These are phyloP conservation scores for Paratinospora sagittata DNA, from an alignment of 164 flowering plant species.

Conservation along the genomic window DNA sequence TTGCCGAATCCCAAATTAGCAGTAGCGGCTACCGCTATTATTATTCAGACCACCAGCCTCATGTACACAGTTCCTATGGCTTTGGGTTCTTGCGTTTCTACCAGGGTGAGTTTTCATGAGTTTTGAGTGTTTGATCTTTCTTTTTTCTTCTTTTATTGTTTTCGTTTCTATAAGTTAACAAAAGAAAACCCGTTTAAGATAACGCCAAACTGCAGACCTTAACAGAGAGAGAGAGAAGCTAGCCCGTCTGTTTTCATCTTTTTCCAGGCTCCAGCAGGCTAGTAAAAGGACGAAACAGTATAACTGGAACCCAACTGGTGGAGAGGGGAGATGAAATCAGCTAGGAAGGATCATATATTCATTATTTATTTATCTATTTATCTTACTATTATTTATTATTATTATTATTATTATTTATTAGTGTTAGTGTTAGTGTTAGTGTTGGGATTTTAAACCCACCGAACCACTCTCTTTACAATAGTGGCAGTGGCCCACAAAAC, in stretches of 20 bases:
- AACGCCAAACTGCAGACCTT: neutral
- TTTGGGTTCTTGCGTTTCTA: constrained; percentile 85
- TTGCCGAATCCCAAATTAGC: constrained; percentile 66
- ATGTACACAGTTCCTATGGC: constrained; percentile 99
- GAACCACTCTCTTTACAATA: neutral
- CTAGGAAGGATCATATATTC: too few species aligned
- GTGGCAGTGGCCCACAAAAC: neutral
- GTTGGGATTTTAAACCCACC: neutral
- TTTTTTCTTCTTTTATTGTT: too few species aligned
- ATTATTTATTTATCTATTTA: neutral
- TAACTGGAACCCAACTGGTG: neutral
- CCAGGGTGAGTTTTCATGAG: constrained; percentile 58
- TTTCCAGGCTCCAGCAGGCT: neutral
- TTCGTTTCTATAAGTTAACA: too few species aligned
- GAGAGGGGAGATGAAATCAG: neutral
- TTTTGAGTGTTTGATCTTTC: neutral
- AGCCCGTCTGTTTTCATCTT: neutral
- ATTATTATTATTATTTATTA: too few species aligned
- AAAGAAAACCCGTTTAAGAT: neutral
- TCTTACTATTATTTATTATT: too few species aligned
- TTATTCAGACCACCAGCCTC: constrained; percentile 89
- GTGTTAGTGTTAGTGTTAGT: too few species aligned
- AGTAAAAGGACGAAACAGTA: neutral
- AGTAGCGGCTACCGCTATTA: constrained; percentile 84
- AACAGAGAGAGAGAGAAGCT: too few species aligned